Conservation (phyloP, 1,284 basidiomycete species). For the Rhodotorula sp. region DNA sequence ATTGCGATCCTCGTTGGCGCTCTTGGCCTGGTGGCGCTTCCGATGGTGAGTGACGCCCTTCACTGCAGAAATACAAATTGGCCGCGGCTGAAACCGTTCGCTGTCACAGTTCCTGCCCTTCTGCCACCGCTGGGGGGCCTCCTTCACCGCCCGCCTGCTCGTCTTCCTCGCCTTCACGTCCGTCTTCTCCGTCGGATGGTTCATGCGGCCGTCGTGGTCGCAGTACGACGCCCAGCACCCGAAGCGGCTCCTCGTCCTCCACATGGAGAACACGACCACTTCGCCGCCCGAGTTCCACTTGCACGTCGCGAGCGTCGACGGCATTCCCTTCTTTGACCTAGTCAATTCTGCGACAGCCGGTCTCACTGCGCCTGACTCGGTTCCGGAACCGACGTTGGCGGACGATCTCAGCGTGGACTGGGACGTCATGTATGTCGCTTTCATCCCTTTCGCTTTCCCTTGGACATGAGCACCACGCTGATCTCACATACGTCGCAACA, state of each 20-base stretch:
- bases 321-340: constrained; percentile 68
- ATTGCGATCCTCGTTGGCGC: constrained; percentile 62
- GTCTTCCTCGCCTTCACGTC: constrained; percentile 61
- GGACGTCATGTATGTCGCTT: constrained; percentile 40
- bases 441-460: background rate
- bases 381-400: constrained; percentile 47
- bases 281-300: constrained; percentile 70
- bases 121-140: constrained; percentile 49
- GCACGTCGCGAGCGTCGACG: constrained; percentile 80
- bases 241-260: constrained; percentile 79
- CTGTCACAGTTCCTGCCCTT: constrained; percentile 32
- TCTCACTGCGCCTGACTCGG: constrained; percentile 56
- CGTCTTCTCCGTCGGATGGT: constrained; percentile 46
- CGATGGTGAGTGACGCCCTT: constrained; percentile 20
- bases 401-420: constrained; percentile 37
- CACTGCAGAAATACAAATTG: too few relatives aligned
- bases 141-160: constrained; percentile 31
- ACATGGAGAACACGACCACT: constrained; percentile 71
- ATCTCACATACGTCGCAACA: background rate
- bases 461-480: too few relatives aligned
- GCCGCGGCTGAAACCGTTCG: background rate
- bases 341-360: constrained; percentile 62
- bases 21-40: constrained; percentile 31
- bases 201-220: constrained; percentile 50
- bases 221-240: constrained; percentile 85